These are phyloP conservation scores for Clitocybe nebularis DNA, from an alignment of 1,284 basidiomycete species.

Conservation along the genomic window DNA sequence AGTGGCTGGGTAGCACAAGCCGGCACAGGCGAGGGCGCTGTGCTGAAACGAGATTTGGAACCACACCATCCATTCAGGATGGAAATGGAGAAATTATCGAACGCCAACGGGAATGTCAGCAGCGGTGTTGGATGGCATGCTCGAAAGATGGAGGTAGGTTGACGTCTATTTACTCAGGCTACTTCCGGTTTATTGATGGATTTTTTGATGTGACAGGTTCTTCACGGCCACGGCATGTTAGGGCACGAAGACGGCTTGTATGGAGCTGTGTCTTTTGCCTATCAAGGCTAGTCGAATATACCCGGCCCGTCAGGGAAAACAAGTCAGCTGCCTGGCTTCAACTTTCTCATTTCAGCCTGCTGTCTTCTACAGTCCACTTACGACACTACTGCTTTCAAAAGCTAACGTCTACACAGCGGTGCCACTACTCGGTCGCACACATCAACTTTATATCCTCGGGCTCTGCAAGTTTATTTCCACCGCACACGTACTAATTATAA, in stretches of 20 bases:
- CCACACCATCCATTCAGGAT: slow-evolving; percentile 61
- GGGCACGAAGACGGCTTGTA: slow-evolving; percentile 91
- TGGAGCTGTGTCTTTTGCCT: slow-evolving; percentile 90
- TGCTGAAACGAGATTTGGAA: slow-evolving; percentile 59
- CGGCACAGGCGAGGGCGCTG: slow-evolving; percentile 29
- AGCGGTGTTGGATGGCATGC: slow-evolving; percentile 94
- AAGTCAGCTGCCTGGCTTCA: too few relatives aligned
- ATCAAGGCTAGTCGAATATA: slow-evolving; percentile 73
- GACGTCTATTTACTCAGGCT: slow-evolving; percentile 4
- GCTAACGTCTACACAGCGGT: too few relatives aligned
- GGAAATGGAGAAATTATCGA: slow-evolving; percentile 71
- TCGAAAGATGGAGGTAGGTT: slow-evolving; percentile 91
- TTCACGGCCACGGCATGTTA: slow-evolving; percentile 87
- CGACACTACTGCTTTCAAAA: too few relatives aligned
- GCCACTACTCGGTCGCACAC: too few relatives aligned
- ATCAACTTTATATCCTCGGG: too few relatives aligned
- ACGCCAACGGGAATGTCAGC: slow-evolving; percentile 84
- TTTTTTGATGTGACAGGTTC: slow-evolving; percentile 50
- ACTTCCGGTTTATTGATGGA: slow-evolving; percentile 10
- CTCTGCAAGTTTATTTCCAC: too few relatives aligned
- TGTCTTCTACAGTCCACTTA: too few relatives aligned
- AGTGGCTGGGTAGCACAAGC: slow-evolving; percentile 69
- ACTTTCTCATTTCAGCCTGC: too few relatives aligned
- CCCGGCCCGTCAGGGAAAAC: too few relatives aligned
- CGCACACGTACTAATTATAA: too few relatives aligned